A percentile compares a stretch with the other conserved stretches of the same genome.
phyloP scores from a whole-genome alignment of 1,284 basidiomycete species.

The Naganishia sp. region DNA sequence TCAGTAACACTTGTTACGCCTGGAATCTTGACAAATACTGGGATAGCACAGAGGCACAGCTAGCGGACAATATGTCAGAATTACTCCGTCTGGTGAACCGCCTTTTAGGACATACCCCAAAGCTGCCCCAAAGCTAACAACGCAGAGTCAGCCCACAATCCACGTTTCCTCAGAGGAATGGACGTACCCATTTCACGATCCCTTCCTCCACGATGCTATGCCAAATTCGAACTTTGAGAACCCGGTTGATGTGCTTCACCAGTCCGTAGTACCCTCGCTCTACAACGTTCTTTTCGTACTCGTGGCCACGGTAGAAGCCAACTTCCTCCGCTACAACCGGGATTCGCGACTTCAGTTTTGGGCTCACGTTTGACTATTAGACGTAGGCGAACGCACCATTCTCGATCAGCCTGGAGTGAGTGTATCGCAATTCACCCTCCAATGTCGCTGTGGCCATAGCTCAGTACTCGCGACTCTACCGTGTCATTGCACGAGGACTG shows the following conservation, averaged over 20 bases:
- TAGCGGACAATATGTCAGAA: slow-evolving; percentile 42
- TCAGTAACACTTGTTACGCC: slow-evolving; percentile 66
- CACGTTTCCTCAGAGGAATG: neutral
- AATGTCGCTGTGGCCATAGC: slow-evolving; percentile 64
- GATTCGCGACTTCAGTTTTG: neutral
- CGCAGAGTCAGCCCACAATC: neutral
- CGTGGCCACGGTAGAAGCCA: slow-evolving; percentile 87
- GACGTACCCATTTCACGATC: slow-evolving; percentile 79
- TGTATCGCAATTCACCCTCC: slow-evolving; percentile 84
- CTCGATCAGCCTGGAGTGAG: slow-evolving; percentile 90
- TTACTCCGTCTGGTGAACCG: no score
- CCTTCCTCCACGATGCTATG: slow-evolving; percentile 92
- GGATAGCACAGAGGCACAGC: slow-evolving; percentile 89
- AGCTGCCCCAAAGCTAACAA: slow-evolving; percentile 82
- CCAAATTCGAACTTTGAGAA: slow-evolving; percentile 80
- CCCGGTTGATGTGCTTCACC: slow-evolving; percentile 83
- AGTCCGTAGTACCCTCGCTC: slow-evolving; percentile 87
- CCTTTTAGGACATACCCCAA: slow-evolving; percentile 64
- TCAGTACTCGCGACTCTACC: neutral
- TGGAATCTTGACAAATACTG: slow-evolving; percentile 86
- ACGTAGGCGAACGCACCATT: slow-evolving; percentile 54
- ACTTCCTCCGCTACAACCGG: slow-evolving; percentile 72
- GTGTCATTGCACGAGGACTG: slow-evolving; percentile 13
- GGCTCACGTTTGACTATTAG: no score
- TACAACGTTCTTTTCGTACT: slow-evolving; percentile 87